Percentiles rank a stretch among this genome's conserved stretches.
Conservation (phyloP, 192 early-diverging fungal species). For the Umbelopsis sp. region DNA sequence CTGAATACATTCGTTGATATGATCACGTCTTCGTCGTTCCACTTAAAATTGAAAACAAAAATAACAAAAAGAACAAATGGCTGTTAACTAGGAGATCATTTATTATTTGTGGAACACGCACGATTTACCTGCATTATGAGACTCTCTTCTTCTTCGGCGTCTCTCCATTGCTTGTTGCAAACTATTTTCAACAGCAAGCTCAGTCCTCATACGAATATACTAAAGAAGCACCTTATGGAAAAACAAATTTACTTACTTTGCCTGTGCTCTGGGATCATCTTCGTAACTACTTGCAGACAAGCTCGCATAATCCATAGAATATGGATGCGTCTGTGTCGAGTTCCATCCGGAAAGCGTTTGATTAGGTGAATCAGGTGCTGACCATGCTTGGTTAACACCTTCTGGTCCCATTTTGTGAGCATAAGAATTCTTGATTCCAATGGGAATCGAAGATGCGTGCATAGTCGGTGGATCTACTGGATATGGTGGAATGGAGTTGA, state of each 20-base stretch:
- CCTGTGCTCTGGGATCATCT: constrained; percentile 2
- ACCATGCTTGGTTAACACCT: neutral
- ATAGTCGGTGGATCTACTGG: neutral
- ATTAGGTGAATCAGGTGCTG: neutral
- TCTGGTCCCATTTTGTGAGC: neutral
- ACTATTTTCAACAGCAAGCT: neutral
- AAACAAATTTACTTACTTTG: neutral
- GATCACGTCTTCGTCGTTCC: constrained; percentile 91
- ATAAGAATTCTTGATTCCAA: neutral
- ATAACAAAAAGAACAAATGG: neutral
- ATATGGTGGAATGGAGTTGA: neutral
- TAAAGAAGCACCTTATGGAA: no score
- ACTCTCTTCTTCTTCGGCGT: constrained; percentile 87
- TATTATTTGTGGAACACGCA: neutral
- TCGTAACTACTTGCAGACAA: neutral
- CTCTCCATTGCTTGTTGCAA: constrained; percentile 65
- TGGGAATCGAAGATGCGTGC: neutral
- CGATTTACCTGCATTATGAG: constrained; percentile 83
- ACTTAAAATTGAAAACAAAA: constrained; percentile 46
- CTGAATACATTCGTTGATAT: constrained; percentile 98
- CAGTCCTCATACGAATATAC: neutral
- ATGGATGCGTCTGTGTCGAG: neutral
- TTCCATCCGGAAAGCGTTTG: neutral
- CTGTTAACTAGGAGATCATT: neutral
- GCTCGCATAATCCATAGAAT: constrained; percentile 5